Evolutionary conservation across 2,329 filamentous ascomycete genomes (phyloP), one percentile per base, ranked within the genome.

Genomic region (Elsinoe australis): DNA sequence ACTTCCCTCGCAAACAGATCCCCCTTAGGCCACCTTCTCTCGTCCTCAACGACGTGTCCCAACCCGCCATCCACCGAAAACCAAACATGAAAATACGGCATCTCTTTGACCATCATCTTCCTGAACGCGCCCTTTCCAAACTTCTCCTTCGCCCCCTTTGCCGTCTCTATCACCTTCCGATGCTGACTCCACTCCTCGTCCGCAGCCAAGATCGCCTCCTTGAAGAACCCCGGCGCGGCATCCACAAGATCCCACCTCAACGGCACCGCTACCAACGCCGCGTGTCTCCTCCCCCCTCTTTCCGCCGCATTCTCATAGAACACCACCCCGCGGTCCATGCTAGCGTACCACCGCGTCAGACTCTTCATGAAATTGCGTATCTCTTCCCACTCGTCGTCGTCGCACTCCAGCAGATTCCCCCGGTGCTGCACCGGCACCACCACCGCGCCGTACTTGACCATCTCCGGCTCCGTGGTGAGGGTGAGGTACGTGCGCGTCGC

Each of bases 351-450:
- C 35, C 90, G 81, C 3, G 85, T 95, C 15, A 98, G 74, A 51
- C 80, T 85, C 70, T 98, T 98, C 90, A 96, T 96, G 63, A 98
- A 98, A 65, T 98, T 98, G 54, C 92, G 85, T 4, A 98, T 83
- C 67, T 98, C 92, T 62, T 98, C 92, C 94, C 94, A 98, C 64
- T 98, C 92, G 61, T 98, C 92, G 61, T 98, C 90, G 65, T 96
- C 90, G 65, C 92, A 98, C 65, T 95, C 90, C n/a, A 98, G 72
- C 0, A 98, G 78, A 63, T 96, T 98, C 18, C 75, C 80, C 46
- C 83, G 82, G 63, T 98, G 92, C 56, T 88, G 79, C 17, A 92
- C 80, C 4, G 92, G 92, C 2, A 89, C 87, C 53, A 98, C 92
- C 50, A 92, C 82, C 5, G 89, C 86, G 41, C 88, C 84, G 36